Base-by-base conservation (phyloP, 768 basidiomycete species). In the Xanthoconium purpureum region DNA sequence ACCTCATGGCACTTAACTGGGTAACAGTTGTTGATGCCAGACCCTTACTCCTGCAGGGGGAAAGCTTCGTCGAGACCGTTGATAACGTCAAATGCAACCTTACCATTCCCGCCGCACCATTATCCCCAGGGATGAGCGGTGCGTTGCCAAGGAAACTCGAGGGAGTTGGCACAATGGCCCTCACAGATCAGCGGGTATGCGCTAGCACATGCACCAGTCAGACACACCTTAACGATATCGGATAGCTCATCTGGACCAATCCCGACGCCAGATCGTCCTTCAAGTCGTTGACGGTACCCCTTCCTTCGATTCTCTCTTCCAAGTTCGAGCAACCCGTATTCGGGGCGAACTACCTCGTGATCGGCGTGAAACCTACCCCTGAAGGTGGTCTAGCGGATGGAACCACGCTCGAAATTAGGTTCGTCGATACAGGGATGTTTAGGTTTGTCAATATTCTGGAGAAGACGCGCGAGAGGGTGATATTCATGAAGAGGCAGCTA, bases 301-400 rank as follows among this genome's bases (percentile, higher is more conserved):
- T 89, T 7, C 78, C 75, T 35, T 76, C 85, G 0, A 81, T 92
- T 56, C 71, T 90, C 13, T 81, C 83, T 11, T 87, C 88, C 18
- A 79, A 77, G 60, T 91, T 88, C 66, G 84, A 89, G 61, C 90
- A 91, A 66, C 91, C 91, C 5, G 78, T 83, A 10, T 85, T 92
- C 53, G 81, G 80, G 45, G 70, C 80, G 11, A 92, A 92, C 69
- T 88, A 81, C 60, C 76, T 92, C 47, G 66, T 74, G 1, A 77
- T 92, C 61, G 82, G 85, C 46, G 74, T 92, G 64, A 82, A 79
- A 62, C 89, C 91, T 6, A 78, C 87, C 3, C 66, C 79, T 2
- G 83, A 77, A 13, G 89, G 89, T n/a, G 86, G 85, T 11, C 73
- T 91, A 37, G 80, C 80, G 0, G 72, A 79, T 2, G 87, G 87